phyloP scores from a whole-genome alignment of 345 rosid genomes.

The Angophora floribunda region DNA sequence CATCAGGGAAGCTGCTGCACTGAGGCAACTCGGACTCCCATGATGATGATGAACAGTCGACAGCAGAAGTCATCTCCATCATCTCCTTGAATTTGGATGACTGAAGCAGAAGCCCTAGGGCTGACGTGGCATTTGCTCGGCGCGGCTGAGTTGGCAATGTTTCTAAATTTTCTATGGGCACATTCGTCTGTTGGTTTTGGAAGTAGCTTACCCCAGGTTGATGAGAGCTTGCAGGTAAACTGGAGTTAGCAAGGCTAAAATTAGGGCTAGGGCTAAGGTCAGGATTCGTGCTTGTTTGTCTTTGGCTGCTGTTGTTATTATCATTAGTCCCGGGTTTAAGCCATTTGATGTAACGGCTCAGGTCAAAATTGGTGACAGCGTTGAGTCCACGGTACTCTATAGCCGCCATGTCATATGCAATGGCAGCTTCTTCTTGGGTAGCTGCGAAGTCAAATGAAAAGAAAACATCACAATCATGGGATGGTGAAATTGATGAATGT shows the following conservation, averaged over 20 bases:
- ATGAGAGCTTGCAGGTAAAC: neutral
- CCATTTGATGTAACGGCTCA: constrained; percentile 74
- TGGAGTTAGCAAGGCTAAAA: neutral
- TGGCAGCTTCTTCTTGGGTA: constrained; percentile 96
- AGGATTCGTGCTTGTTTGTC: neutral
- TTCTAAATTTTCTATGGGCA: neutral
- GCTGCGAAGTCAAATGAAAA: constrained; percentile 17
- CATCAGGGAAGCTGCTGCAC: constrained; percentile 64
- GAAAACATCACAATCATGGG: neutral
- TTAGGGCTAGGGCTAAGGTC: neutral
- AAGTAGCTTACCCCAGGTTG: neutral
- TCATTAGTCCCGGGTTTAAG: constrained; percentile 21
- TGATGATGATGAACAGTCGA: constrained; percentile 7
- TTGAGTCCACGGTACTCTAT: constrained; percentile 87
- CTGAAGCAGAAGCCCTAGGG: constrained; percentile 52
- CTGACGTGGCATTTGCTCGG: constrained; percentile 28
- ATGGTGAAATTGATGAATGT: neutral
- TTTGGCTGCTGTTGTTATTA: neutral
- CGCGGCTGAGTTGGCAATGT: neutral
- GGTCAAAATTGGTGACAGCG: constrained; percentile 90
- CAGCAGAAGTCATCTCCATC: constrained; percentile 46
- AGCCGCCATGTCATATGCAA: constrained; percentile 87
- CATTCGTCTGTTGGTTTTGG: neutral
- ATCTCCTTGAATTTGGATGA: constrained; percentile 61
- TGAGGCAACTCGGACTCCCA: constrained; percentile 2